phyloP scores from a whole-genome alignment of 2,329 filamentous ascomycete genomes.

The Penicillium expansum region DNA sequence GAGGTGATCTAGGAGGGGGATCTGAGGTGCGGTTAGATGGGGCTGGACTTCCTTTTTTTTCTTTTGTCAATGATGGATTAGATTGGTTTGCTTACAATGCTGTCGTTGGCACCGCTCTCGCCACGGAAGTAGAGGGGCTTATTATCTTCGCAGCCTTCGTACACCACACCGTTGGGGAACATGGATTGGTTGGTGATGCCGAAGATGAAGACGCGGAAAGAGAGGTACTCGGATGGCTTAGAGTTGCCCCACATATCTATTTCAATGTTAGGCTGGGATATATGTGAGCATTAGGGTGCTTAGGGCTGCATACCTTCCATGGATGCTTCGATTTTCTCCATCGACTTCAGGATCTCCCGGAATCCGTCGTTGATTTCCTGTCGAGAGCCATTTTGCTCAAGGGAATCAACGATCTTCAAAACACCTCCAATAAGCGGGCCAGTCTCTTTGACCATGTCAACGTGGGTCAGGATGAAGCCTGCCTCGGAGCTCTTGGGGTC shows the following conservation, averaged over 20 bases:
- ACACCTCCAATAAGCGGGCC: conserved; percentile 72
- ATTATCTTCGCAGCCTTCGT: conserved; percentile 72
- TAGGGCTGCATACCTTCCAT: conserved; percentile 72
- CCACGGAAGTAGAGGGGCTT: conserved; percentile 80
- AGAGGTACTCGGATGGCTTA: conserved; percentile 77
- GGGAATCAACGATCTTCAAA: conserved; percentile 62
- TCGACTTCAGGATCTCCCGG: conserved; percentile 58
- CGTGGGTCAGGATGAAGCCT: conserved; percentile 91
- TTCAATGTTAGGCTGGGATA: too few relatives aligned
- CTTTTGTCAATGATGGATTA: too few relatives aligned
- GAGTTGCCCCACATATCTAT: conserved; percentile 85
- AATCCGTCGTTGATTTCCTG: conserved; percentile 64
- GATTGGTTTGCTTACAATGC: conserved; percentile 69
- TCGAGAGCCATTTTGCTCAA: conserved; percentile 51
- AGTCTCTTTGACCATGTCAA: conserved; percentile 91
- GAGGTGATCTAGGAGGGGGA: conserved; percentile 85
- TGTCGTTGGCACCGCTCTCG: conserved; percentile 91
- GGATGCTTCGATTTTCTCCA: conserved; percentile 69
- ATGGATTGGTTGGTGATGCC: conserved; percentile 90
- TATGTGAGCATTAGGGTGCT: too few relatives aligned
- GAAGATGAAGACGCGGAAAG: conserved; percentile 95
- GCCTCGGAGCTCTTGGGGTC: conserved; percentile 86
- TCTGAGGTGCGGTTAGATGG: conserved; percentile 41
- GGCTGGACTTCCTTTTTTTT: too few relatives aligned
- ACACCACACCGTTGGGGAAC: conserved; percentile 89